phyloP scores from a whole-genome alignment of 164 flowering plant genomes.

The Stephania yunnanensis region DNA sequence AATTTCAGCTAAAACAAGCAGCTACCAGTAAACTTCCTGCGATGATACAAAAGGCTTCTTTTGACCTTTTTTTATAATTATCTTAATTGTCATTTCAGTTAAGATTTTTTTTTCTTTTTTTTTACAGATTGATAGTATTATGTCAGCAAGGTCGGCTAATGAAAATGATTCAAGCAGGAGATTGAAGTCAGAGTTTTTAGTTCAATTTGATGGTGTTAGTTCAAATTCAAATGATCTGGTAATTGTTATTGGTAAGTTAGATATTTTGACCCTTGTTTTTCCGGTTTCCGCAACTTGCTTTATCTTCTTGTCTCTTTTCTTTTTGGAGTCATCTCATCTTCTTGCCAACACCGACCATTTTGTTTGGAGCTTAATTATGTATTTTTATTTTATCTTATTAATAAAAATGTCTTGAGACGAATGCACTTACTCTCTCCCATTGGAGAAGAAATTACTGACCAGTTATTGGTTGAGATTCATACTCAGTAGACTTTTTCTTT shows the following conservation, averaged over 20 bases:
- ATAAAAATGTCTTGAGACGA: too few species aligned
- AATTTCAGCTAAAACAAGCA: too few species aligned
- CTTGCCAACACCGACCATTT: too few species aligned
- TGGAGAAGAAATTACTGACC: too few species aligned
- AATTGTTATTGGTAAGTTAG: conserved; percentile 79
- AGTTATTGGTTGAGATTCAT: too few species aligned
- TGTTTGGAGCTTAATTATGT: too few species aligned
- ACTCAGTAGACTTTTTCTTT: too few species aligned
- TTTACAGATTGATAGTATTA: conserved; percentile 86
- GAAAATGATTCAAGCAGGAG: conserved; percentile 98
- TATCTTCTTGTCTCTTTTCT: not conserved
- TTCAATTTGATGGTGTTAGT: conserved; percentile 97
- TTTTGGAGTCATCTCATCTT: not conserved
- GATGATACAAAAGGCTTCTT: not conserved
- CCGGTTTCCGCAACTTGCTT: not conserved
- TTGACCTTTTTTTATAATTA: not conserved
- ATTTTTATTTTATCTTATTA: too few species aligned
- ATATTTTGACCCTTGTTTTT: not conserved
- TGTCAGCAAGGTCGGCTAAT: conserved; percentile 79
- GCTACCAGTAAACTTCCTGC: too few species aligned
- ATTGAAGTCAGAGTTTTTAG: conserved; percentile 92
- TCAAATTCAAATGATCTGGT: conserved; percentile 78
- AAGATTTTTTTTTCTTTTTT: not conserved
- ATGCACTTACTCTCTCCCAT: too few species aligned
- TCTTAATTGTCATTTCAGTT: not conserved